Evolutionary conservation across 2,329 filamentous ascomycete species (phyloP).

Genomic region (Sphaceloma murrayae): DNA sequence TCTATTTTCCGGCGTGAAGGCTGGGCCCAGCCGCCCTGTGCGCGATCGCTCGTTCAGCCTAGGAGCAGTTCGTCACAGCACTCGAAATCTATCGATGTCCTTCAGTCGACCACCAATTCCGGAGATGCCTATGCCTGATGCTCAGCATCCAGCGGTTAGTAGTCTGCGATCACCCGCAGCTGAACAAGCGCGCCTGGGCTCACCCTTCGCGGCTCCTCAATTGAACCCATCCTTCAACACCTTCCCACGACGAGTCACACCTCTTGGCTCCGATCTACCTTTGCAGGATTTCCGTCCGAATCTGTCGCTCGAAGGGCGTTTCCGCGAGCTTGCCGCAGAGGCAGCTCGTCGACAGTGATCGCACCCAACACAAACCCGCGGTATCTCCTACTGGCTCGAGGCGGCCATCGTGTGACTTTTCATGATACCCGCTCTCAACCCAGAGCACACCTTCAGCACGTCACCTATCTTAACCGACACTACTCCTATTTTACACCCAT

Average conservation of each 20-base stretch:
- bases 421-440: conserved; percentile 10
- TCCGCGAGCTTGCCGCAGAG: conserved; percentile 13
- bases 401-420: no score
- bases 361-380: no score
- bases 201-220: conserved; percentile 37
- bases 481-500: background rate
- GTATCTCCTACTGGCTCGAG: no score
- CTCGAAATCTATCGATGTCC: conserved; percentile 43
- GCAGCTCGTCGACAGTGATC: background rate
- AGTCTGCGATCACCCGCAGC: conserved; percentile 3
- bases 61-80: conserved; percentile 45
- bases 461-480: background rate
- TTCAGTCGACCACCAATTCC: conserved; percentile 39
- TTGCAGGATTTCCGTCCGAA: conserved; percentile 9
- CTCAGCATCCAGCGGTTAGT: background rate
- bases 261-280: conserved; percentile 24
- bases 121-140: conserved; percentile 16
- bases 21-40: conserved; percentile 46
- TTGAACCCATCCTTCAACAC: conserved; percentile 33
- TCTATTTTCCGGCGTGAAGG: conserved; percentile 38
- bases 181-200: conserved; percentile 34
- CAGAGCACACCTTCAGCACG: background rate
- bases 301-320: conserved; percentile 12
- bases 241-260: conserved; percentile 37
- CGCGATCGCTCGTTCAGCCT: conserved; percentile 54